Evolutionary conservation across 257 asterid genomes (phyloP), one percentile per base, ranked within the genome.

Genomic region (Solanum pinnatisectum): DNA sequence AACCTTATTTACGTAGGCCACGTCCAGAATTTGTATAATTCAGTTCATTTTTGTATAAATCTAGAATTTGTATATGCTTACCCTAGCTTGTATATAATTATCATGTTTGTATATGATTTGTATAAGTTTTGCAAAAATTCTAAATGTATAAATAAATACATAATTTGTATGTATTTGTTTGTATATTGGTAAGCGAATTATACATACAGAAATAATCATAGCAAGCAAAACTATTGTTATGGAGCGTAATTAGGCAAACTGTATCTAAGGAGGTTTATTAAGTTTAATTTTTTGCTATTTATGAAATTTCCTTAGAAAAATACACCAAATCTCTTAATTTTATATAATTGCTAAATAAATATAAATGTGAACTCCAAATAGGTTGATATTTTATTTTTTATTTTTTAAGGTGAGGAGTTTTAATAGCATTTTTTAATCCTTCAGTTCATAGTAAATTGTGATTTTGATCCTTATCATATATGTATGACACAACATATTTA

Each of bases 71-170:
- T 52, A 18, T 52, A 52, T 52, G n/a, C 0, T 6, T 18, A 1
- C n/a, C 63, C 2, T 6, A 6, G 4, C 10, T 18, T 8, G n/a
- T 18, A 56, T 56, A 18, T 56, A 56, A 56, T 56, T 6, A 56
- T 56, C 65, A 56, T 56, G 65, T 56, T 18, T 56, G 65, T 18
- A 52, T 52, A 52, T 52, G 23, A 52, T 5, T 52, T 52, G 60
- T 52, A 6, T 18, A 1, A 18, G 2, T 6, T 56, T 1, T 56
- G 65, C 6, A 56, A 56, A 6, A 0, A 2, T 6, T 56, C n/a
- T 18, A 18, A 18, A 56, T 7, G 0, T 56, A 56, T 18, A 56
- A 56, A 56, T 18, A 56, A 56, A 56, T 18, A 56, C 5, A 56
- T 7, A 56, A 56, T 56, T 56, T 56, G 2, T 56, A 52, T 52